phyloP scores from a whole-genome alignment of 2,329 filamentous ascomycete species.

The Colletotrichum acutatum region DNA sequence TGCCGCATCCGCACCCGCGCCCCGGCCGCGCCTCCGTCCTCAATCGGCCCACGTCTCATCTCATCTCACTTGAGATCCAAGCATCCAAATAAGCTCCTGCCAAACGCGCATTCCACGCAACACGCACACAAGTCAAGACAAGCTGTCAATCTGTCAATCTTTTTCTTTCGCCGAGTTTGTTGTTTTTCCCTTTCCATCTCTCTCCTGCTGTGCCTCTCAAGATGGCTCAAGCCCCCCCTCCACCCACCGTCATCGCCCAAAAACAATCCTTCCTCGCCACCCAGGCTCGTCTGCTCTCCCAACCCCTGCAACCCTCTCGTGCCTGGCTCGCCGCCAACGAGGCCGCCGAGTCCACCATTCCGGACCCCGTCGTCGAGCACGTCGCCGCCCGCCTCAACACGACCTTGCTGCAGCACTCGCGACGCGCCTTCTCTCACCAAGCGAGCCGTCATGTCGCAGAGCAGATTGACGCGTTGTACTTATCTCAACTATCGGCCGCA shows the following conservation, averaged over 20 bases:
- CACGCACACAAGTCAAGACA: neutral
- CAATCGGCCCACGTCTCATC: neutral
- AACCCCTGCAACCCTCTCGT: conserved; percentile 65
- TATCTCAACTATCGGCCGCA: conserved; percentile 48
- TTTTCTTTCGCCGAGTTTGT: neutral
- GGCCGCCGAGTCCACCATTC: conserved; percentile 52
- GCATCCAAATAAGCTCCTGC: neutral
- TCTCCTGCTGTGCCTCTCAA: neutral
- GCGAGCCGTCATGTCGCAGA: conserved; percentile 78
- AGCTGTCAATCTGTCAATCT: neutral
- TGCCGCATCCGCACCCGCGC: neutral
- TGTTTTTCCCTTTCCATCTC: too few relatives aligned
- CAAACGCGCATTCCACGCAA: neutral
- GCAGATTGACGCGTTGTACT: conserved; percentile 76
- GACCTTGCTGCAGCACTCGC: conserved; percentile 71
- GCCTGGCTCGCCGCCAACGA: conserved; percentile 62
- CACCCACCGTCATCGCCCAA: conserved; percentile 68
- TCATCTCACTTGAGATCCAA: neutral
- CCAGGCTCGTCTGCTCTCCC: conserved; percentile 72
- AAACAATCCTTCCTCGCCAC: conserved; percentile 73
- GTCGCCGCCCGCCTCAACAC: conserved; percentile 70
- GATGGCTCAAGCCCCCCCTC: conserved; percentile 40
- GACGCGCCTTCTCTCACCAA: conserved; percentile 73
- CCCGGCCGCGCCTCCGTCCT: conserved; percentile 1
- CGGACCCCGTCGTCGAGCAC: conserved; percentile 64